Evolutionary conservation across 2,329 filamentous ascomycete species (phyloP).

Genomic region (Acarospora socialis): DNA sequence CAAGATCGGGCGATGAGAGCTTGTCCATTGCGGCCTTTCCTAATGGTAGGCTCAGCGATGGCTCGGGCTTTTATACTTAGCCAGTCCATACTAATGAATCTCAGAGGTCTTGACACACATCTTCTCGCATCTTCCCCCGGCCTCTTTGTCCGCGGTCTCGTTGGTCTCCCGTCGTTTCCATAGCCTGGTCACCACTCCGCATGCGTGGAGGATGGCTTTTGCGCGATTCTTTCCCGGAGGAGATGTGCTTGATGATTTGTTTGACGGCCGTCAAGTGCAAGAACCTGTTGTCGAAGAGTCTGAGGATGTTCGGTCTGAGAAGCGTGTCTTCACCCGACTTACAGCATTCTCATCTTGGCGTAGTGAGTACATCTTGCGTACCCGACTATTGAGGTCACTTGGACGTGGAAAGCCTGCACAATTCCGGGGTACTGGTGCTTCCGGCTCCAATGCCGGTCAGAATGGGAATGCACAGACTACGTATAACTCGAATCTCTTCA

Average conservation of each 20-base stretch:
- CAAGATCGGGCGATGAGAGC: constrained; percentile 29
- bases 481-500: constrained; percentile 72
- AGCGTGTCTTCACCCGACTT: constrained; percentile 67
- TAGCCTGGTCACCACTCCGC: constrained; percentile 71
- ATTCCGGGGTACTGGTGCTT: constrained; percentile 40
- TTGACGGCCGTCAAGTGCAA: too few relatives aligned
- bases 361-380: constrained; percentile 86
- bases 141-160: constrained; percentile 67
- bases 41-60: constrained; percentile 49
- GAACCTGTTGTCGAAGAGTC: constrained; percentile 33
- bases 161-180: constrained; percentile 83
- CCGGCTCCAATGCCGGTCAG: constrained; percentile 42
- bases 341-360: constrained; percentile 83
- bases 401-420: constrained; percentile 59
- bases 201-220: constrained; percentile 27
- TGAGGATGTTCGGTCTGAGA: constrained; percentile 52
- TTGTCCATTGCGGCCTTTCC: constrained; percentile 50
- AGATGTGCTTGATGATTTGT: constrained; percentile 36
- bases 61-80: constrained; percentile 10
- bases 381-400: constrained; percentile 67
- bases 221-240: constrained; percentile 58
- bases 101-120: constrained; percentile 85
- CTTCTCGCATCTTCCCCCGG: constrained; percentile 74
- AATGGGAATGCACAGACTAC: constrained; percentile 62
- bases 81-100: constrained; percentile 17